Conservation (phyloP, 345 rosid species). For the Aethionema arabicum region DNA sequence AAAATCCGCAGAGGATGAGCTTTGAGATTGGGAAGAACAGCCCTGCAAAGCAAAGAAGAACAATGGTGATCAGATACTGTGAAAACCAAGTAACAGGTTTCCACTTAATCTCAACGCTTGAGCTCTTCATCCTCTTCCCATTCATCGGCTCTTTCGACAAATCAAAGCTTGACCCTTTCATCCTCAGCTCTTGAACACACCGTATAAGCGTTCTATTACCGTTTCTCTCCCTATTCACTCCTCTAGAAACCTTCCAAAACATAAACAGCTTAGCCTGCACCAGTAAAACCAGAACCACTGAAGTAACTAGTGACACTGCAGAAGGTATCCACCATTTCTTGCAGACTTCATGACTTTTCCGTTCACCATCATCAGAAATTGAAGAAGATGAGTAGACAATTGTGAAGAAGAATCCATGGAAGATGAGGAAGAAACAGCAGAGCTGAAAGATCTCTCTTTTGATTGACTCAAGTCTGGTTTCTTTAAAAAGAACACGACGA, state of each 20-base stretch:
- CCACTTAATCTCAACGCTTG: conserved; percentile 96
- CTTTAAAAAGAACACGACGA: conserved; percentile 51
- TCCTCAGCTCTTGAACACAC: conserved; percentile 81
- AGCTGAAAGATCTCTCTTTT: conserved; percentile 83
- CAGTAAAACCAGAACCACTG: conserved; percentile 62
- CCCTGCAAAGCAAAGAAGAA: conserved; percentile 69
- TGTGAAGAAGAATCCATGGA: conserved; percentile 68
- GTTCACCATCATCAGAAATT: conserved; percentile 24
- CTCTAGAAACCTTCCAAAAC: conserved; percentile 71
- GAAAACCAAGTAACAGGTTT: conserved; percentile 81
- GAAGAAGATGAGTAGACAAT: conserved; percentile 68
- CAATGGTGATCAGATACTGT: conserved; percentile 56
- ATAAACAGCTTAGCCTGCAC: conserved; percentile 70
- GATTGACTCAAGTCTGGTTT: conserved; percentile 68
- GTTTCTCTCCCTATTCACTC: conserved; percentile 66
- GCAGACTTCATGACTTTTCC: conserved; percentile 37
- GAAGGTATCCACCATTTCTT: conserved; percentile 89
- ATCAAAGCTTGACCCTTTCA: conserved; percentile 94
- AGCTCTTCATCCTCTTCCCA: conserved; percentile 88
- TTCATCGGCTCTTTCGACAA: conserved; percentile 75
- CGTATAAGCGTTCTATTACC: conserved; percentile 67
- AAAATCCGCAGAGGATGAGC: conserved; percentile 64
- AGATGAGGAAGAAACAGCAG: conserved; percentile 66
- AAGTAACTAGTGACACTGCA: conserved; percentile 51
- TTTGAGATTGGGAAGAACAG: conserved; percentile 61